phyloP scores from a whole-genome alignment of 768 basidiomycete species.

The Leucogyrophana mollusca region DNA sequence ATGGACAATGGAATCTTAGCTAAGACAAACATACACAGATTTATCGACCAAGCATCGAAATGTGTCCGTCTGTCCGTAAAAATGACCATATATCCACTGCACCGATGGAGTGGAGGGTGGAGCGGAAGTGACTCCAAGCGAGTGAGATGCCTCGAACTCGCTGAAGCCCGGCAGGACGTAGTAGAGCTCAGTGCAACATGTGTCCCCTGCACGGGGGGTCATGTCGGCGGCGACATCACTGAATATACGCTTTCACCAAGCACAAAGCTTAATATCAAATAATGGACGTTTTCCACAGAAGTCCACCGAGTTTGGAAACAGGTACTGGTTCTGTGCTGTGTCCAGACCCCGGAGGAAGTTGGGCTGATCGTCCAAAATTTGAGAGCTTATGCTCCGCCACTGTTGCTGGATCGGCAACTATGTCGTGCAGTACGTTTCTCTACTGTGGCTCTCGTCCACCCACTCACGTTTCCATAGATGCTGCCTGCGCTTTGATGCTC shows the following conservation, averaged over 20 bases:
- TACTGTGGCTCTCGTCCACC: not conserved
- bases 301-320: constrained; percentile 87
- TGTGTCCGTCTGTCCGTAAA: constrained; percentile 50
- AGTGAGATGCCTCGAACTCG: constrained; percentile 63
- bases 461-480: constrained; percentile 48
- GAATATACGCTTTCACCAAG: constrained; percentile 89
- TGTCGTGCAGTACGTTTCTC: constrained; percentile 76
- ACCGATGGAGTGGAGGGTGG: constrained; percentile 15
- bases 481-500: constrained; percentile 87
- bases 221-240: constrained; percentile 51
- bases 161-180: constrained; percentile 72
- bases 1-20: too few species aligned
- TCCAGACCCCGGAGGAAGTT: constrained; percentile 84
- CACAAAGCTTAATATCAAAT: constrained; percentile 76
- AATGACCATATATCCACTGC: constrained; percentile 78
- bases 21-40: too few species aligned
- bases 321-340: constrained; percentile 97
- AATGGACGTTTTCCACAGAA: constrained; percentile 69
- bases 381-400: constrained; percentile 87
- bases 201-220: constrained; percentile 9
- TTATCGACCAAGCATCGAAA: too few species aligned
- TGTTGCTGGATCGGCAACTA: constrained; percentile 94
- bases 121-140: constrained; percentile 42
- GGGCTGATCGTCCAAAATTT: constrained; percentile 82
- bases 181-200: constrained; percentile 34